Conservation (phyloP, 2,329 filamentous ascomycete genomes). For the Grosmannia serpens region DNA sequence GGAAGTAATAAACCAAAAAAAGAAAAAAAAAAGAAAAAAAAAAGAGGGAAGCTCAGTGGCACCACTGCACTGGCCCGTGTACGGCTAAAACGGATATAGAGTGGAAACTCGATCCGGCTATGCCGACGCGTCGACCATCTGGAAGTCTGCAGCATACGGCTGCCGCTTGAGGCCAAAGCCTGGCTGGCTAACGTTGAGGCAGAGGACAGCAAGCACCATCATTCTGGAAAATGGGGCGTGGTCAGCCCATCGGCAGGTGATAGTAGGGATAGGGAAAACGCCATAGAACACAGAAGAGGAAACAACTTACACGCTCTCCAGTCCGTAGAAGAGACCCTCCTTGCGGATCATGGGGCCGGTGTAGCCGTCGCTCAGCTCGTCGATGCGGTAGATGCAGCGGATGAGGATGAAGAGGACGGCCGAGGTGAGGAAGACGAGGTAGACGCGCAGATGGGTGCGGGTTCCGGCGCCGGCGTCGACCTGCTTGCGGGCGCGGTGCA, state of each 20-base stretch:
- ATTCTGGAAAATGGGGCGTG: constrained; percentile 1
- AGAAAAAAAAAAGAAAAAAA: neutral
- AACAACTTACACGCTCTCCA: constrained; percentile 34
- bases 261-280: neutral
- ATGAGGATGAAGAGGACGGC: constrained; percentile 49
- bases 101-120: neutral
- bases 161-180: constrained; percentile 10
- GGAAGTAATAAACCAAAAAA: neutral
- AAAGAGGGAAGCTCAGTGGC: neutral
- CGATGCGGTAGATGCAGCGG: constrained; percentile 45
- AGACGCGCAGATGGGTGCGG: constrained; percentile 19
- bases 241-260: neutral
- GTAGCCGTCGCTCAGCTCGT: constrained; percentile 54
- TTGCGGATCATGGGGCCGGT: constrained; percentile 39
- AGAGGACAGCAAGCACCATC: constrained; percentile 10
- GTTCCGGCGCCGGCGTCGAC: neutral
- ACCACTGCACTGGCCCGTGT: neutral
- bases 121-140: neutral
- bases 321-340: constrained; percentile 38
- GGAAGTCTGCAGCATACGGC: neutral
- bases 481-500: neutral
- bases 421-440: constrained; percentile 37
- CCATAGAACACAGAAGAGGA: neutral
- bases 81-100: neutral
- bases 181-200: constrained; percentile 10